phyloP scores from a whole-genome alignment of 2,329 filamentous ascomycete species.

The Cytospora piceae region DNA sequence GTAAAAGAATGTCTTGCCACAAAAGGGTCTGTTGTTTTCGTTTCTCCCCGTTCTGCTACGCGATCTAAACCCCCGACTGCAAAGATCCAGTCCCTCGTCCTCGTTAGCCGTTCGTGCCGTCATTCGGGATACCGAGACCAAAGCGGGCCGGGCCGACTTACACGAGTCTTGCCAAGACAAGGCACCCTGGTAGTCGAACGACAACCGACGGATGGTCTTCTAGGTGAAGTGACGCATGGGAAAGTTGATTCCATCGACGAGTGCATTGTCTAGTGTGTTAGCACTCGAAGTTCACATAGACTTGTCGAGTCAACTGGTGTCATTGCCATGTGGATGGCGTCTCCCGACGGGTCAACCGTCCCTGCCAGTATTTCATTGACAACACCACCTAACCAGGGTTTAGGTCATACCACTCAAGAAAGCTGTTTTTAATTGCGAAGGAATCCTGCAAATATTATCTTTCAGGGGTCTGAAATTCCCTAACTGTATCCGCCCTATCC shows the following conservation, averaged over 20 bases:
- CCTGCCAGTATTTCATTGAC: neutral
- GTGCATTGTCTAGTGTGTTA: neutral
- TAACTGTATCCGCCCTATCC: too few relatives aligned
- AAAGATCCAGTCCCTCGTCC: too few relatives aligned
- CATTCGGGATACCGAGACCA: neutral
- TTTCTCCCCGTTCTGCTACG: neutral
- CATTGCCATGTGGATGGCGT: neutral
- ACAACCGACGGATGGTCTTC: neutral
- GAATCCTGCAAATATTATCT: neutral
- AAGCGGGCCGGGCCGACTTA: slow-evolving; percentile 1
- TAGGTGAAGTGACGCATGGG: neutral
- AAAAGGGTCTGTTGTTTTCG: neutral
- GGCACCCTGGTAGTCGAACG: neutral
- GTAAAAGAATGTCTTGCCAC: neutral
- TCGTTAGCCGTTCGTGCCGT: too few relatives aligned
- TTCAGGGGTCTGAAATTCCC: too few relatives aligned
- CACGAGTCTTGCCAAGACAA: neutral
- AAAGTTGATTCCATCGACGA: neutral
- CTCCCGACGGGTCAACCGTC: neutral
- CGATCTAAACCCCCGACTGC: too few relatives aligned
- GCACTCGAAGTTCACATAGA: neutral
- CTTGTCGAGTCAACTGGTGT: neutral
- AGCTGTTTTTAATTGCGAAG: too few relatives aligned
- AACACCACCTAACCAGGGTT: neutral
- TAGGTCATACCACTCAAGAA: neutral